Percentiles rank a stretch among this genome's conserved stretches.
These are phyloP conservation scores for Paecilomyces fulvus DNA, from an alignment of 2,329 filamentous ascomycete genomes.

Conservation along the genomic window DNA sequence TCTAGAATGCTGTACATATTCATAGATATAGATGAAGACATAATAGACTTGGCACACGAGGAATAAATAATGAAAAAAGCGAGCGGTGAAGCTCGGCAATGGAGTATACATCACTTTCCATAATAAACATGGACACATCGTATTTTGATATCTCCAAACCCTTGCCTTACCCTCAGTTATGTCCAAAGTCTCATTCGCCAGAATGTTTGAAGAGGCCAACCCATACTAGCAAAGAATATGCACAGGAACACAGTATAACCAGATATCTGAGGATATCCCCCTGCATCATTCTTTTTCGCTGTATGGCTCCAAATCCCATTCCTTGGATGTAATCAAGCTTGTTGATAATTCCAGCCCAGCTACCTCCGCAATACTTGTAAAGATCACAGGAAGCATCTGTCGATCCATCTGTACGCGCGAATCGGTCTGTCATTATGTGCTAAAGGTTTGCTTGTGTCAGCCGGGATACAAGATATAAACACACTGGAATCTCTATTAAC, in stretches of 20 bases:
- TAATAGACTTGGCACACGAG: background rate
- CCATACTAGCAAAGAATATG: no score
- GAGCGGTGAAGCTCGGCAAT: background rate
- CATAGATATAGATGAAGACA: background rate
- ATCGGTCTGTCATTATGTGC: slow-evolving; percentile 31
- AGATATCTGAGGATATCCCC: background rate
- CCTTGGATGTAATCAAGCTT: slow-evolving; percentile 41
- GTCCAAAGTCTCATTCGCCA: no score
- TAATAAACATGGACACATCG: no score
- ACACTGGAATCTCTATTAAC: background rate
- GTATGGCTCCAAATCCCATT: slow-evolving; percentile 31
- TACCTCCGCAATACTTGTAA: slow-evolving; percentile 36
- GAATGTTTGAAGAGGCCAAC: no score
- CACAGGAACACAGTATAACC: no score
- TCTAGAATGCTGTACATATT: background rate
- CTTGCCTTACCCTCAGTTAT: no score
- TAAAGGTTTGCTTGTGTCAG: slow-evolving; percentile 14
- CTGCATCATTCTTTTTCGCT: background rate
- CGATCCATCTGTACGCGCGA: slow-evolving; percentile 23
- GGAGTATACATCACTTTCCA: background rate
- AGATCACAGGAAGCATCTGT: slow-evolving; percentile 9
- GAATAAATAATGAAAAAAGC: background rate
- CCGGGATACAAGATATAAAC: background rate
- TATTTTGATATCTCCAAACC: no score
- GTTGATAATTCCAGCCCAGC: slow-evolving; percentile 34